phyloP scores from a whole-genome alignment of 768 basidiomycete genomes.

The Austroboletus festivus region DNA sequence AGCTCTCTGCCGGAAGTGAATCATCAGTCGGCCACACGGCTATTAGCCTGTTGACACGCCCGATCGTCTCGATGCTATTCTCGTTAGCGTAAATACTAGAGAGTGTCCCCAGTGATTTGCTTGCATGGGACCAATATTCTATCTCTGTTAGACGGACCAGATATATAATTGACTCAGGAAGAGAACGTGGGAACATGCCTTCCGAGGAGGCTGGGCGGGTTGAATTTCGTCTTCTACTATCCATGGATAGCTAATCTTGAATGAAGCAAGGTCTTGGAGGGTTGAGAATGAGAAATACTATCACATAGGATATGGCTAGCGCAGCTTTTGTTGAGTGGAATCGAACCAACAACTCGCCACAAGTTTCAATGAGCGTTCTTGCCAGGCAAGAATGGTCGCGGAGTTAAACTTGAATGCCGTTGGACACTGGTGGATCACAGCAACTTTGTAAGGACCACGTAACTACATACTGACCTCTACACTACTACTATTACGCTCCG shows the following conservation, averaged over 20 bases:
- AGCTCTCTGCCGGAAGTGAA: constrained; percentile 60
- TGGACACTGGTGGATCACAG: too few species aligned
- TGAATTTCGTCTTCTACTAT: constrained; percentile 61
- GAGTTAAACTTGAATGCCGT: constrained; percentile 13
- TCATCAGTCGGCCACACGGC: constrained; percentile 73
- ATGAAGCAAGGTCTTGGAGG: neutral
- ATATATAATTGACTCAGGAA: constrained; percentile 9
- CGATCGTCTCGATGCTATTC: constrained; percentile 55
- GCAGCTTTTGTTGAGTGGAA: constrained; percentile 7
- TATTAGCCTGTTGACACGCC: constrained; percentile 71
- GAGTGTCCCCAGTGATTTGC: constrained; percentile 53
- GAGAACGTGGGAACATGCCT: constrained; percentile 47
- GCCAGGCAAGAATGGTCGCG: constrained; percentile 16
- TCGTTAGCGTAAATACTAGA: constrained; percentile 52
- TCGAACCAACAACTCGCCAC: neutral
- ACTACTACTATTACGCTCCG: neutral
- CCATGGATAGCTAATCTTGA: constrained; percentile 43
- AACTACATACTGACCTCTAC: too few species aligned
- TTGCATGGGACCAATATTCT: constrained; percentile 72
- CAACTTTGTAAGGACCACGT: constrained; percentile 1
- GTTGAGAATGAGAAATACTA: constrained; percentile 2
- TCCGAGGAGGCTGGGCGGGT: constrained; percentile 71
- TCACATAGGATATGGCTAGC: constrained; percentile 5
- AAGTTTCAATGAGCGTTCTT: constrained; percentile 7
- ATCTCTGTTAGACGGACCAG: constrained; percentile 48